A percentile compares a stretch with the other conserved stretches of the same genome.
Conservation (phyloP, 306 rosid species). For the Inga oerstediana region DNA sequence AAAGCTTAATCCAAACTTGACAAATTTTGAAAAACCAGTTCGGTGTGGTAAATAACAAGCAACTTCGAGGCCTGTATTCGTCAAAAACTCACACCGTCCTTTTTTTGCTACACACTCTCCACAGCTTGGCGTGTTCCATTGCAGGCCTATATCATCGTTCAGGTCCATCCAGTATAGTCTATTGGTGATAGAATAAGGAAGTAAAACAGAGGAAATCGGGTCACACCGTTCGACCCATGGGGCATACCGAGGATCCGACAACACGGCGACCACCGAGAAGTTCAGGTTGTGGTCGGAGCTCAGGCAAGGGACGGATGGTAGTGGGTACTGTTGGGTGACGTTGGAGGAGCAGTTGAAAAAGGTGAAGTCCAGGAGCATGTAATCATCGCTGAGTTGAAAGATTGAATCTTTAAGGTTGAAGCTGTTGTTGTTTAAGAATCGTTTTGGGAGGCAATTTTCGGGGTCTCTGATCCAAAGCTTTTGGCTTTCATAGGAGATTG, state of each 20-base stretch:
- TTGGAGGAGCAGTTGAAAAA: slow-evolving; percentile 37
- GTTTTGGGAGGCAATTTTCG: slow-evolving; percentile 18
- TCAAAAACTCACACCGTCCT: neutral
- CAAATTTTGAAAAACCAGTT: neutral
- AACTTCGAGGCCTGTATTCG: neutral
- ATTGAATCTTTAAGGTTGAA: slow-evolving; percentile 22
- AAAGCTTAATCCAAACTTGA: neutral
- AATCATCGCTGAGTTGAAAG: slow-evolving; percentile 15
- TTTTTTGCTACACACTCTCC: neutral
- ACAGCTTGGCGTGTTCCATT: slow-evolving; percentile 40
- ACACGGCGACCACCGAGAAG: slow-evolving; percentile 23
- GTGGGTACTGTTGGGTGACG: neutral
- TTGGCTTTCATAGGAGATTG: slow-evolving; percentile 7
- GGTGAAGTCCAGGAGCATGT: neutral
- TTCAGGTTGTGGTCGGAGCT: neutral
- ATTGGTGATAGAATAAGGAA: neutral
- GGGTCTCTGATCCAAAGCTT: slow-evolving; percentile 39
- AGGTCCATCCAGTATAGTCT: slow-evolving; percentile 27
- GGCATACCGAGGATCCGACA: neutral
- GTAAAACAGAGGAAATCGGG: neutral
- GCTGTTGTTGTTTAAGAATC: neutral
- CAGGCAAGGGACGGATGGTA: slow-evolving; percentile 17
- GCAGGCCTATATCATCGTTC: slow-evolving; percentile 11
- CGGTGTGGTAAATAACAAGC: neutral
- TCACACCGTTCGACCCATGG: slow-evolving; percentile 15